Conservation (phyloP, 2,329 filamentous ascomycete species). For the Pseudopithomyces maydicus region DNA sequence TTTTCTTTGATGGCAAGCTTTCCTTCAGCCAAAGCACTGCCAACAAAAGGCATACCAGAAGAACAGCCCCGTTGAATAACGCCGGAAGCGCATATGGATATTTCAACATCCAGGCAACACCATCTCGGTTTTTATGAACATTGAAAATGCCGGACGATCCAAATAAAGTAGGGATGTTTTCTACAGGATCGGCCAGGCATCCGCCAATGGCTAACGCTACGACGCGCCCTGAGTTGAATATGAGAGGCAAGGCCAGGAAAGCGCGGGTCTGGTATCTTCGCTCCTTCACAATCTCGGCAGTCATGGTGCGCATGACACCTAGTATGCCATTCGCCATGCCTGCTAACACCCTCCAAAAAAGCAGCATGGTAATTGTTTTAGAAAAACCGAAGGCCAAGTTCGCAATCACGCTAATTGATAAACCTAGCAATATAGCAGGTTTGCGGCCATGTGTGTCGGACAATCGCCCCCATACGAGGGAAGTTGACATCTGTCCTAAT, state of each 20-base stretch:
- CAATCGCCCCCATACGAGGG: slow-evolving; percentile 77
- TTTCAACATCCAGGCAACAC: slow-evolving; percentile 63
- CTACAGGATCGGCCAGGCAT: slow-evolving; percentile 67
- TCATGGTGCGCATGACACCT: slow-evolving; percentile 75
- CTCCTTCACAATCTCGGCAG: slow-evolving; percentile 71
- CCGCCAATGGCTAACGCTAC: slow-evolving; percentile 57
- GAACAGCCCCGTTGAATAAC: slow-evolving; percentile 64
- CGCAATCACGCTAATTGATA: slow-evolving; percentile 69
- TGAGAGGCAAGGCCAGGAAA: slow-evolving; percentile 65
- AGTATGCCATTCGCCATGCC: slow-evolving; percentile 73
- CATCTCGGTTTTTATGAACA: slow-evolving; percentile 61
- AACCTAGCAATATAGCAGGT: slow-evolving; percentile 73
- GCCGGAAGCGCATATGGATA: slow-evolving; percentile 74
- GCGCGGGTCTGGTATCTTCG: slow-evolving; percentile 62
- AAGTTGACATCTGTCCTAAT: slow-evolving; percentile 78
- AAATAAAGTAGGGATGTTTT: slow-evolving; percentile 65
- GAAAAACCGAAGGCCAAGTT: slow-evolving; percentile 72
- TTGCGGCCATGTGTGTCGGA: slow-evolving; percentile 73
- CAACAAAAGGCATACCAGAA: slow-evolving; percentile 58
- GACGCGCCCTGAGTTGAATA: slow-evolving; percentile 63
- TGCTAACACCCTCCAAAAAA: slow-evolving; percentile 68
- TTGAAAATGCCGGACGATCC: slow-evolving; percentile 66
- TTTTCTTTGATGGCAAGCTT: slow-evolving; percentile 41
- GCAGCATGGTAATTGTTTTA: slow-evolving; percentile 63
- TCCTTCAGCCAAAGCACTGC: slow-evolving; percentile 71